A percentile compares a stretch with the other conserved stretches of the same genome.
phyloP scores from a whole-genome alignment of 2,329 filamentous ascomycete species.

The Setomelanomma holmii region DNA sequence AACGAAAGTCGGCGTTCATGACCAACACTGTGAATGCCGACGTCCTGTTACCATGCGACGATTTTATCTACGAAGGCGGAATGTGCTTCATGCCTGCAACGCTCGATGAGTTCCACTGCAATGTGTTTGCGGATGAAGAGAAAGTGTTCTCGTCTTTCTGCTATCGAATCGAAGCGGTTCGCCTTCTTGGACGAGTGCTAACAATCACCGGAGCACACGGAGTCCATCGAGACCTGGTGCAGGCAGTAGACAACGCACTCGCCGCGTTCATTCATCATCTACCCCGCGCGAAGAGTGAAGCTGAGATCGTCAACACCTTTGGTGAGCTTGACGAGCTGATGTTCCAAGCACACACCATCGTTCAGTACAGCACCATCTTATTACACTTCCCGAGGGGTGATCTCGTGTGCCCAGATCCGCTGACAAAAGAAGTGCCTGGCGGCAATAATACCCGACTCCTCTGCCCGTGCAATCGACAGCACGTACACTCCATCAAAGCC shows the following conservation, averaged over 20 bases:
- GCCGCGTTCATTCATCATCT: constrained; percentile 79
- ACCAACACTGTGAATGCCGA: constrained; percentile 70
- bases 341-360: constrained; percentile 84
- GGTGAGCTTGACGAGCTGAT: constrained; percentile 82
- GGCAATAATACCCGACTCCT: constrained; percentile 16
- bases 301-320: constrained; percentile 69
- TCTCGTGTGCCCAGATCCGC: constrained; percentile 10
- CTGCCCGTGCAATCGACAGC: constrained; percentile 43
- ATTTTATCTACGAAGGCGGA: constrained; percentile 61
- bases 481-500: constrained; percentile 75
- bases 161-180: constrained; percentile 79
- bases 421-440: constrained; percentile 15
- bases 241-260: constrained; percentile 64
- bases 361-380: constrained; percentile 42
- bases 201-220: constrained; percentile 37
- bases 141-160: constrained; percentile 79
- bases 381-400: constrained; percentile 25
- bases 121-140: constrained; percentile 72
- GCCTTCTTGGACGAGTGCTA: constrained; percentile 77
- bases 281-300: constrained; percentile 66
- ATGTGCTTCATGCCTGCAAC: constrained; percentile 46
- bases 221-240: constrained; percentile 49
- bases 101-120: constrained; percentile 76
- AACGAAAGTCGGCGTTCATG: constrained; percentile 69
- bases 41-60: constrained; percentile 78